phyloP scores from a whole-genome alignment of 2,329 filamentous ascomycete species.

The Coniella lustricola region DNA sequence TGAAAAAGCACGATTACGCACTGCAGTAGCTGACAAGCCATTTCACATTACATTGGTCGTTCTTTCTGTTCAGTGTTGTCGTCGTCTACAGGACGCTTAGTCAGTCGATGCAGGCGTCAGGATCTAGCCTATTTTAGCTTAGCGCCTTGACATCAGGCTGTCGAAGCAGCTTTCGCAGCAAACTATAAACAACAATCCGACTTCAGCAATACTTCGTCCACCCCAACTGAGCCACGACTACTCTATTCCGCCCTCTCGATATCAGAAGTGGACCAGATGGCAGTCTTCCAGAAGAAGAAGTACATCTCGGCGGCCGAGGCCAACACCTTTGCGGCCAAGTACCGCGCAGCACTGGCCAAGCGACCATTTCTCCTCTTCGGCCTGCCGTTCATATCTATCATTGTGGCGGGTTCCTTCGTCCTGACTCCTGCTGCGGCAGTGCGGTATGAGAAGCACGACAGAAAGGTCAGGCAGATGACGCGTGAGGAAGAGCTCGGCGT shows the following conservation, averaged over 20 bases:
- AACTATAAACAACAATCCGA: neutral
- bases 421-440: conserved; percentile 90
- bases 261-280: conserved; percentile 37
- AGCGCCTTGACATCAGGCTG: neutral
- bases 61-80: no score
- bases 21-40: no score
- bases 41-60: neutral
- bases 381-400: conserved; percentile 82
- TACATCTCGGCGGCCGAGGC: conserved; percentile 61
- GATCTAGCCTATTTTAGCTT: no score
- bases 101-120: no score
- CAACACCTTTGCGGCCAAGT: conserved; percentile 64
- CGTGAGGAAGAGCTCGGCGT: conserved; percentile 83
- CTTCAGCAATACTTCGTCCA: no score
- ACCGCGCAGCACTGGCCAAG: conserved; percentile 66
- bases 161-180: no score
- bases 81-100: no score
- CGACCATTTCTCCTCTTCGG: conserved; percentile 92
- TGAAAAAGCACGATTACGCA: no score
- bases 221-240: neutral
- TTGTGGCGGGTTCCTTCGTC: conserved; percentile 88
- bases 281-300: conserved; percentile 60
- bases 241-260: neutral
- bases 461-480: conserved; percentile 77
- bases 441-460: conserved; percentile 87